Conservation (phyloP, 768 basidiomycete species). For the Suillus paluster region DNA sequence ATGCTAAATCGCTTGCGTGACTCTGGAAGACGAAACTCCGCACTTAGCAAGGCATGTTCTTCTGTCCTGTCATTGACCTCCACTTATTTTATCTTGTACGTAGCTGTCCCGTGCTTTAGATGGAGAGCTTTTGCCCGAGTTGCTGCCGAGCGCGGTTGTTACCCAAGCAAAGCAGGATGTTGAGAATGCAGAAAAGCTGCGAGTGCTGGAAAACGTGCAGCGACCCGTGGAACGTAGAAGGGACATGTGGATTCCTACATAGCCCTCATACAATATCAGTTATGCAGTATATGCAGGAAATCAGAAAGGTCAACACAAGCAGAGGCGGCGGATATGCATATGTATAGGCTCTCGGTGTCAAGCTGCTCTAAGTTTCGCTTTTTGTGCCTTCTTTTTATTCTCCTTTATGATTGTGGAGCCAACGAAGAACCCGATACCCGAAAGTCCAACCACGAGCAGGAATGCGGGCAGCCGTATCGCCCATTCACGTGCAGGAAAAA, state of each 20-base stretch:
- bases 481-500: slow-evolving; percentile 93
- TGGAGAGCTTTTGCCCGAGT: slow-evolving; percentile 54
- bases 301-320: not conserved
- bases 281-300: not conserved
- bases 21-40: slow-evolving; percentile 52
- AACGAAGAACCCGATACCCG: slow-evolving; percentile 82
- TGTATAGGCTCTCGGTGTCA: slow-evolving; percentile 39
- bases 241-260: slow-evolving; percentile 17
- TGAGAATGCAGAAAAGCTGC: slow-evolving; percentile 70
- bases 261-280: not conserved
- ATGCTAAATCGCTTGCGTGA: slow-evolving; percentile 54
- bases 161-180: slow-evolving; percentile 67
- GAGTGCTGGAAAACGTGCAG: slow-evolving; percentile 49
- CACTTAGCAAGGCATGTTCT: slow-evolving; percentile 51
- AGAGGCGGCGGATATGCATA: not conserved
- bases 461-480: slow-evolving; percentile 86
- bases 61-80: not conserved
- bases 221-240: slow-evolving; percentile 30
- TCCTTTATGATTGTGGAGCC: slow-evolving; percentile 77
- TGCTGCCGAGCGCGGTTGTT: slow-evolving; percentile 50
- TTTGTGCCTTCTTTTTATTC: slow-evolving; percentile 67
- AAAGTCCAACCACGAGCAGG: slow-evolving; percentile 78
- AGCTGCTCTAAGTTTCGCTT: slow-evolving; percentile 63
- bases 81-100: not conserved
- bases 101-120: slow-evolving; percentile 61